phyloP scores from a whole-genome alignment of 768 basidiomycete genomes.

The Chlorophyllum brunneum region DNA sequence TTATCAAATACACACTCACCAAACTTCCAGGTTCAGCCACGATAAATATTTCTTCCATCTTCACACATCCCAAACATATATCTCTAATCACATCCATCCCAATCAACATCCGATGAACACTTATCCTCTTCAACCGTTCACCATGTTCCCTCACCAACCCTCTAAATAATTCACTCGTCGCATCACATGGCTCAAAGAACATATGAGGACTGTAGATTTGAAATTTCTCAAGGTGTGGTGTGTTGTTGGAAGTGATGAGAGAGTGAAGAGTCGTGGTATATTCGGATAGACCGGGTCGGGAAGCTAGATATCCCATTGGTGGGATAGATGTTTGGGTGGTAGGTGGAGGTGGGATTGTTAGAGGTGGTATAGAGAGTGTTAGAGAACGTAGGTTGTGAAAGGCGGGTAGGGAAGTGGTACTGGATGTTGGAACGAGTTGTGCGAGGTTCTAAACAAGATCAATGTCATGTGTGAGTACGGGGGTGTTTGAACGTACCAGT shows the following conservation, averaged over 20 bases:
- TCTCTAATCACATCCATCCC: slow-evolving; percentile 42
- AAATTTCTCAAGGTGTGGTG: slow-evolving; percentile 51
- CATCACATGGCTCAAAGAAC: slow-evolving; percentile 30
- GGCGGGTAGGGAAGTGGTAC: not conserved
- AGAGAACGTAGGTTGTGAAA: slow-evolving; percentile 35
- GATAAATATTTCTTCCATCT: slow-evolving; percentile 63
- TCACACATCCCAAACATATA: slow-evolving; percentile 51
- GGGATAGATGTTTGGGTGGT: not conserved
- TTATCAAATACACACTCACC: slow-evolving; percentile 29
- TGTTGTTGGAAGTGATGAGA: slow-evolving; percentile 35
- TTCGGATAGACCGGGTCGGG: not conserved
- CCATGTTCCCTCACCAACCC: slow-evolving; percentile 49
- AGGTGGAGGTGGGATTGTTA: not conserved
- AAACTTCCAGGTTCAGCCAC: slow-evolving; percentile 43
- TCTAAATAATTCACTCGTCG: slow-evolving; percentile 47
- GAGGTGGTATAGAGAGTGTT: slow-evolving; percentile 42
- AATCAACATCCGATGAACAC: slow-evolving; percentile 62
- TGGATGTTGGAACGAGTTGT: slow-evolving; percentile 11
- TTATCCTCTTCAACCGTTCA: slow-evolving; percentile 48
- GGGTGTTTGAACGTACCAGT: slow-evolving; percentile 41
- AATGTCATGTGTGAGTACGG: not conserved
- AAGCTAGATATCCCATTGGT: not conserved
- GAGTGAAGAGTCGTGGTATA: slow-evolving; percentile 1
- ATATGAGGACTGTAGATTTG: slow-evolving; percentile 53
- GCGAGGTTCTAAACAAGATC: slow-evolving; percentile 46